Conservation (phyloP, 148 eudicot genomes). For the Cornus florida region DNA sequence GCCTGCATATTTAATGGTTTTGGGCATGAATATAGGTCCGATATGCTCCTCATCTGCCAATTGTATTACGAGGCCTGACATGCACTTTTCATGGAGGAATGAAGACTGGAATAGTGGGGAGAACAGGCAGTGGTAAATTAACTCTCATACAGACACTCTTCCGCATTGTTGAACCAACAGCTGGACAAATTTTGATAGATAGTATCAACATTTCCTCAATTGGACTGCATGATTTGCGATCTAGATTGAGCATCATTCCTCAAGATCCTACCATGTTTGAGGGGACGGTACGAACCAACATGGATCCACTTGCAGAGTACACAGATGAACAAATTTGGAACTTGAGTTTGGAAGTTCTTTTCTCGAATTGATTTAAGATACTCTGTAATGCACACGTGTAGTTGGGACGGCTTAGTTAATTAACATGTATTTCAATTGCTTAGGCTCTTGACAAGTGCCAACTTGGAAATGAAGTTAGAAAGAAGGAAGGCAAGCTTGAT, state of each 20-base stretch:
- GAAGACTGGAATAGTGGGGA: too few species aligned
- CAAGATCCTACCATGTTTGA: conserved; percentile 76
- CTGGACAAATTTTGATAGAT: too few species aligned
- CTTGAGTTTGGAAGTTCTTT: conserved; percentile 22
- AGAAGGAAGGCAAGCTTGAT: conserved; percentile 77
- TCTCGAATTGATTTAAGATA: neutral
- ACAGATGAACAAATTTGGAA: conserved; percentile 63
- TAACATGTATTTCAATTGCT: neutral
- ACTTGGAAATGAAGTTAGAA: conserved; percentile 79
- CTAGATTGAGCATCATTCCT: conserved; percentile 64
- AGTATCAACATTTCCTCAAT: too few species aligned
- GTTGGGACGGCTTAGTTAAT: neutral
- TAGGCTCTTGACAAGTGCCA: conserved; percentile 94
- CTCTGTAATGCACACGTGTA: neutral
- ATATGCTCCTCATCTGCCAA: too few species aligned
- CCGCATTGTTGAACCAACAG: too few species aligned
- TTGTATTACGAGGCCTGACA: too few species aligned
- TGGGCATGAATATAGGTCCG: too few species aligned
- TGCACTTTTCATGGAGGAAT: too few species aligned
- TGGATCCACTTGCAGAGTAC: conserved; percentile 66
- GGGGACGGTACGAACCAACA: conserved; percentile 60
- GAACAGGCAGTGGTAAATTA: too few species aligned
- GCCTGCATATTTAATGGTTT: too few species aligned
- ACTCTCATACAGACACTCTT: too few species aligned
- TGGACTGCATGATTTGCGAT: conserved; percentile 48